Base-by-base conservation (phyloP, 305 asterid species). In the Fraxinus nigra region DNA sequence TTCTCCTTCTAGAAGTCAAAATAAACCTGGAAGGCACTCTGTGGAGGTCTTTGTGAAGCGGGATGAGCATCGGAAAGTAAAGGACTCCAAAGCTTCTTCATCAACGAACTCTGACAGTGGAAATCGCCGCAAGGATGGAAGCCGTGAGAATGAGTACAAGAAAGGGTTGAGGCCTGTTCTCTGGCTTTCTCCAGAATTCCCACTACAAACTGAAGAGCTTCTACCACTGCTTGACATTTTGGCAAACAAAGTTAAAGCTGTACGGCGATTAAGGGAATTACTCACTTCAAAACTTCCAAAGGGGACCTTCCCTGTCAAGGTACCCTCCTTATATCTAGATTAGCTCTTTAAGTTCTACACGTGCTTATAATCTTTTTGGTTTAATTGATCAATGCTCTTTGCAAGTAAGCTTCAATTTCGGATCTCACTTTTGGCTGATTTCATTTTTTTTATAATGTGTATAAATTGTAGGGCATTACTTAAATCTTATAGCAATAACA, bases 231-330 rank as follows among this genome's bases (percentile, higher is more conserved):
- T 94, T 46, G 99, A 96, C 87, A 94, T 96, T 86, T 87, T 96
- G 70, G 99, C 98, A 11, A 93, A 96, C 85, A 96, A 96, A 90
- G 99, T 96, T 82, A 96, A 96, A 87, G 99, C 98, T 59, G 86
- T 96, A 79, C 88, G 98, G 6, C 87, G 99, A 75, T 83, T 96
- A 80, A 90, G 98, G 87, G 99, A 96, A 88, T 61, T 96, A 72
- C 91, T 92, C 78, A 94, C 98, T 4, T 94, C 99, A 0, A 96
- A 96, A 82, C 94, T 96, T 77, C 99, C 98, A 16, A 90, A 85
- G 80, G 97, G 96, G 81, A 94, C 99, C 67, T 96, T 96, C 77
- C 99, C 99, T 51, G 98, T 96, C 54, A 96, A 96, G 98, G 98
- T 94, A 81, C 81, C 84, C 48, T 79, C 72, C 87, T 77, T 79